Conservation (phyloP, 2,329 filamentous ascomycete species). For the Trichoderma oligosporum region DNA sequence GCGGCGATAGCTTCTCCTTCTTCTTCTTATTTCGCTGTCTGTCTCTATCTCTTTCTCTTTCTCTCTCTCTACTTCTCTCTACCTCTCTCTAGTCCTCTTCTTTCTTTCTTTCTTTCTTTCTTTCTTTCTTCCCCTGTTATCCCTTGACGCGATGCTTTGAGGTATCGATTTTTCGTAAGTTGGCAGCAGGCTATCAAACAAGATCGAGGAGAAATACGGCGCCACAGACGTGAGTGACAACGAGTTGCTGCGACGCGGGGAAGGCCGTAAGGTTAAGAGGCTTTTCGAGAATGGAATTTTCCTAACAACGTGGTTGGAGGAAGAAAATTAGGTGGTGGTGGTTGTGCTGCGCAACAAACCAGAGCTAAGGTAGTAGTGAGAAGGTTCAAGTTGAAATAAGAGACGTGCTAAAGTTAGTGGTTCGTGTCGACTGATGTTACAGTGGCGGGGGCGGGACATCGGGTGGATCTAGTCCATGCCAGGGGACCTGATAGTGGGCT, state of each 20-base stretch:
- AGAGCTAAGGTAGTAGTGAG: background rate
- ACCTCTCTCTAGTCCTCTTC: too few species aligned
- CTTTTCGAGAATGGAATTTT: background rate
- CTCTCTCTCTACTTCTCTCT: background rate
- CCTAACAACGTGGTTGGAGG: background rate
- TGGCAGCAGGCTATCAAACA: background rate
- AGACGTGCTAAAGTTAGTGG: constrained; percentile 14
- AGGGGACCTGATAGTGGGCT: constrained; percentile 5
- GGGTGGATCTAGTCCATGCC: constrained; percentile 17
- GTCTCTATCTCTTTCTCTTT: background rate
- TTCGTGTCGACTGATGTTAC: constrained; percentile 18
- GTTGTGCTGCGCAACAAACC: constrained; percentile 6
- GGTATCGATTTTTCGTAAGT: background rate
- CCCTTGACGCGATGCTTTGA: background rate
- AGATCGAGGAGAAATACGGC: constrained; percentile 1
- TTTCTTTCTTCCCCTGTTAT: too few species aligned
- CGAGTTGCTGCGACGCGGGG: background rate
- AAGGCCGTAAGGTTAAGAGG: background rate
- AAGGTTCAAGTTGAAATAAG: constrained; percentile 9
- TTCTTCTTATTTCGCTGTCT: too few species aligned
- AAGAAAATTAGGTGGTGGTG: background rate
- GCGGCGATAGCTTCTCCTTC: background rate
- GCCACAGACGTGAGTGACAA: constrained; percentile 1
- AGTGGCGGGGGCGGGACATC: constrained; percentile 33
- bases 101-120: background rate